Evolutionary conservation across 495 filamentous ascomycete species (phyloP), one percentile per base, ranked within the genome.

Genomic region (Cenococcum geophilum): DNA sequence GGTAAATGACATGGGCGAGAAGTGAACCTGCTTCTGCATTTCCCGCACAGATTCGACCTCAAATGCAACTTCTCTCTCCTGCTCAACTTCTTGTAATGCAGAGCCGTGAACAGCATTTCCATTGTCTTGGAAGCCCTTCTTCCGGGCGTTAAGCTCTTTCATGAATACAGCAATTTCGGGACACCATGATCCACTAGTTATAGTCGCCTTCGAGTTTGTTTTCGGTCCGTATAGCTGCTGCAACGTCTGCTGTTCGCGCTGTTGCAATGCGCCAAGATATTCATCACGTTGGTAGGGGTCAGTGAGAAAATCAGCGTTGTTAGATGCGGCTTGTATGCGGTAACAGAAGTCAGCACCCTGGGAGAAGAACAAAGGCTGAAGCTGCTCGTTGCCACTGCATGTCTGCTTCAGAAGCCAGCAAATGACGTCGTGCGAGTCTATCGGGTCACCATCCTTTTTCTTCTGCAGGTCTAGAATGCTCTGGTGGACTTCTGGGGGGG

Each of bases 371-470:
- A 87, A 72, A 0, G 79, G 73, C 48, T 80, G 78, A 0, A 84
- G 55, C 21, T 84, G 79, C 58, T 82, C 77, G 35, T 79, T 83
- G 11, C 65, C 75, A 20, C 67, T 72, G 64, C 84, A 87, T 0
- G 84, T 84, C 52, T 86, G 81, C 53, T 84, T 75, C 0, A 88
- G 71, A 5, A 85, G 75, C 85, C 84, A 87, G 36, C 64, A 58
- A 5, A 86, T 73, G 37, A 86, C 79, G 53, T 86, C 79, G 10
- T 71, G 63, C 0, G 80, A 82, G 58, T 78, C 76, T 23, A 79
- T 65, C 0, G 11, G 0, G 6, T 68, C 54, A 1, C 25, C 14
- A 0, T 55, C 43, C 1, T 20, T 57, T 42, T 58, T 55, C 35
- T 60, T 57, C 1, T 59, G 45, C 1, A 67, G 5, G 37, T 73